Evolutionary conservation across 768 basidiomycete genomes (phyloP), one percentile per base, ranked within the genome.

Genomic region (Saitozyma podzolica): DNA sequence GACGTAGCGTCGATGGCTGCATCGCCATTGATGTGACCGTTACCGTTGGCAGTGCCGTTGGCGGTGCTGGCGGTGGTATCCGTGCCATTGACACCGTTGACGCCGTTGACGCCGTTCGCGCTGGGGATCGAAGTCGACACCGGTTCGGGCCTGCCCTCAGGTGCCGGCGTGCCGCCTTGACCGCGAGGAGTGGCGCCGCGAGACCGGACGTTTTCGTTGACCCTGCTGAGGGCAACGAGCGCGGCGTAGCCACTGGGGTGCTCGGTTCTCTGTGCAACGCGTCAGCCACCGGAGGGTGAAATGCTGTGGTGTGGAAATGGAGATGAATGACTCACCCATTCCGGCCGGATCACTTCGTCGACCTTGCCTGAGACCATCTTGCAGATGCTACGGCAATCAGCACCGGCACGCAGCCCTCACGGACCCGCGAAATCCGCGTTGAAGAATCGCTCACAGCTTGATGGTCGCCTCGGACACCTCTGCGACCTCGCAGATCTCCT

Each of bases 401-500:
- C 64, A 50, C 14, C 8, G 47, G 8, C n/a, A 0, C 52, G 11
- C 19, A 42, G 16, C n/a, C n/a, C 29, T 20, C 8, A 19, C 11
- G 2, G 2, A 55, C 29, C 14, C 7, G 6, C 19, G 8, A 66
- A 5, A 2, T 29, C 29, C 29, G 29, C 29, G 29, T 29, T 29
- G 2, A 5, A 29, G 29, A 29, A 29, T 29, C 29, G 5, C 78
- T 62, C 62, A 77, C 76, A 92, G 80, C 81, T 91, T 91, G 77
- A 97, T 93, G 54, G 96, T 98, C 55, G 91, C 88, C 78, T 98
- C 95, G 76, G 92, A 93, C 17, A 97, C 92, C 9, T 93, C 92
- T 3, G 92, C 94, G 10, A 97, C 91, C 14, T 84, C 82, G 65
- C 89, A 89, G 74, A 99, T 93, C 73, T 97, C 92, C 80, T 87